Evolutionary conservation across 176 grass and related monocot species (phyloP), one percentile per base, ranked within the genome.

Genomic region (bread wheat (Triticum aestivum)): DNA sequence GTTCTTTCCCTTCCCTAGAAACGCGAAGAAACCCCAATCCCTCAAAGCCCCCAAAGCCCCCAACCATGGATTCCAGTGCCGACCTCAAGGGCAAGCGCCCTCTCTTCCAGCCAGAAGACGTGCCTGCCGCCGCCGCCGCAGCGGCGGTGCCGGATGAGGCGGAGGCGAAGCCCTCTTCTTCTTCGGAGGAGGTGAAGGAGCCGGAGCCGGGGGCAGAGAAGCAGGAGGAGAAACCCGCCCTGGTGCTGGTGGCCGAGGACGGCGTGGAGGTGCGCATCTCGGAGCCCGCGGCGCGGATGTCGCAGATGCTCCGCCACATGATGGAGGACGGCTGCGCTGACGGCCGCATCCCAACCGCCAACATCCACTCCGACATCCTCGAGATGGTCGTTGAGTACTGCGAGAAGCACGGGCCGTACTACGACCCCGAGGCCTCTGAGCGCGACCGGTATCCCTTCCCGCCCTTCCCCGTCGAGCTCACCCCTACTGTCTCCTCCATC

Each of bases 371-470:
- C 20, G 68, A 83, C 68, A 80, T 86, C 33, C 90, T 97, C 74
- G 59, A 75, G 3, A 77, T 92, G 68, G 78, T 92, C 38, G 84
- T 79, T 9, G 69, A 89, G 74, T 97, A 94, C 84, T 94, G 92
- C 70, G 91, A 82, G 72, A 87, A 75, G 84, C 95, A 97, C 61
- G 95, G 73, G 15, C 79, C 90, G 49, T 11, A 84, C 84, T 65
- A 86, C 88, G 79, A 45, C 83, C 75, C 84, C 33, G 52, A 54
- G 29, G 79, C 81, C 37, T 59, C 58, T 14, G 81, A 41, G 59
- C 37, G 67, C 63, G 67, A 87, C 65, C 42, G 81, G 47, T 21
- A 68, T 66, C 78, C 61, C 56, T 81, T 86, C 88, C 35, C 86
- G 39, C 41, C 84, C n/a, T 78, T 80, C 87, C 78, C 89, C 68